Conservation (phyloP, 2,329 filamentous ascomycete species). For the Pestalotiopsis sp. region DNA sequence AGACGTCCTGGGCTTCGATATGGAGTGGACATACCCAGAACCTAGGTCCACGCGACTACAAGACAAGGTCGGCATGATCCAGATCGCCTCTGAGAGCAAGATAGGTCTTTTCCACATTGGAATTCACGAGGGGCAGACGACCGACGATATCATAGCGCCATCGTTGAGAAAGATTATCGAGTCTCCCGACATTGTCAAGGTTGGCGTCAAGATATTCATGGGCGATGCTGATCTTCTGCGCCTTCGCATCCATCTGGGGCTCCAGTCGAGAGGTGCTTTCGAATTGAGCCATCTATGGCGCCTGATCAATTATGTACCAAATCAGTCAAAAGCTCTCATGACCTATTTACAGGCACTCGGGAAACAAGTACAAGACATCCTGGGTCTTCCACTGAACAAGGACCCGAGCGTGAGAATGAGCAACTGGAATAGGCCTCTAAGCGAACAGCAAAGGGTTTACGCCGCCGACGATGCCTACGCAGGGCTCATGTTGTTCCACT, state of each 20-base stretch:
- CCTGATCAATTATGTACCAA: too few relatives aligned
- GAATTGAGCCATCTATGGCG: conserved; percentile 29
- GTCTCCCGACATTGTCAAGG: conserved; percentile 25
- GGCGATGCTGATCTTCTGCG: conserved; percentile 23
- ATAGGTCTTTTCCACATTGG: conserved; percentile 30
- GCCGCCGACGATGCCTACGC: conserved; percentile 30
- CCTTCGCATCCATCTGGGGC: conserved; percentile 19
- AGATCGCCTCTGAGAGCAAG: conserved; percentile 26
- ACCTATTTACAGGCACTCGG: conserved; percentile 20
- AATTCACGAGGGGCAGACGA: conserved; percentile 24
- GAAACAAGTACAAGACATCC: conserved; percentile 23
- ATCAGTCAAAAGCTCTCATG: too few relatives aligned
- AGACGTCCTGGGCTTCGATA: conserved; percentile 29
- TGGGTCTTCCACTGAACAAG: conserved; percentile 27
- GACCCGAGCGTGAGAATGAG: conserved; percentile 21
- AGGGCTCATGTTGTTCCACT: conserved; percentile 29
- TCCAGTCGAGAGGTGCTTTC: conserved; percentile 26
- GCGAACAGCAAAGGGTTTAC: conserved; percentile 20
- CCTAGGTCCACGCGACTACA: conserved; percentile 17
- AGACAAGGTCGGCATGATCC: conserved; percentile 28
- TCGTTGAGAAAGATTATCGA: conserved; percentile 28
- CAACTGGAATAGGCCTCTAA: conserved; percentile 25
- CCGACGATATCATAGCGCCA: conserved; percentile 28
- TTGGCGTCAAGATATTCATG: conserved; percentile 23
- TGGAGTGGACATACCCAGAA: conserved; percentile 27